These are phyloP conservation scores for Rehmannia glutinosa DNA, from an alignment of 257 asterid species.

Conservation along the genomic window DNA sequence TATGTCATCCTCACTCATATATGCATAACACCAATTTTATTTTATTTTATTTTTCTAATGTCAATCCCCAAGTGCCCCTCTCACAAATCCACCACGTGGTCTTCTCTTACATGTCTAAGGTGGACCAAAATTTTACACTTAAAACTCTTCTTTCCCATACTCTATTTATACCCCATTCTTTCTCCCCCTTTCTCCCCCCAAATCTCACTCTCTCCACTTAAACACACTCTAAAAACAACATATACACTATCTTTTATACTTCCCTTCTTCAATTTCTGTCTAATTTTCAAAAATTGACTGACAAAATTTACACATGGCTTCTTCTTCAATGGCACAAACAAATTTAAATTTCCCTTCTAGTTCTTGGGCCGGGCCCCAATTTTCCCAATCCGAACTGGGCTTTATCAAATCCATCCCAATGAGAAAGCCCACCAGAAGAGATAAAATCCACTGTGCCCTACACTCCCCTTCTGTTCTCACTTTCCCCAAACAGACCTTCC, in stretches of 20 bases:
- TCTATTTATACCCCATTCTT: conserved; percentile 38
- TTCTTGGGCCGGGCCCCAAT: conserved; percentile 10
- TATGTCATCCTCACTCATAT: conserved; percentile 13
- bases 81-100: conserved; percentile 53
- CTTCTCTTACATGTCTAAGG: conserved; percentile 25
- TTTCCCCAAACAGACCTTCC: conserved; percentile 27
- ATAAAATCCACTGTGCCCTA: conserved; percentile 24
- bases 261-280: no score
- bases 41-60: not conserved
- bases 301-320: conserved; percentile 28
- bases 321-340: conserved; percentile 23
- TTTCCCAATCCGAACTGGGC: not conserved
- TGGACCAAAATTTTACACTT: conserved; percentile 14
- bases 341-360: not conserved
- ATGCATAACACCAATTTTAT: no score
- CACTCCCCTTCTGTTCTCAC: conserved; percentile 35
- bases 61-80: conserved; percentile 19
- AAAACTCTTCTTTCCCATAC: not conserved
- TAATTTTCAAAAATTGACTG: not conserved
- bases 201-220: not conserved
- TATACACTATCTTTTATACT: not conserved
- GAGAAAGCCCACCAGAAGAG: conserved; percentile 17
- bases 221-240: not conserved
- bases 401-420: conserved; percentile 16
- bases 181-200: conserved; percentile 22